phyloP scores from a whole-genome alignment of 129 eudicot species.

The Chrysanthemum seticuspe region DNA sequence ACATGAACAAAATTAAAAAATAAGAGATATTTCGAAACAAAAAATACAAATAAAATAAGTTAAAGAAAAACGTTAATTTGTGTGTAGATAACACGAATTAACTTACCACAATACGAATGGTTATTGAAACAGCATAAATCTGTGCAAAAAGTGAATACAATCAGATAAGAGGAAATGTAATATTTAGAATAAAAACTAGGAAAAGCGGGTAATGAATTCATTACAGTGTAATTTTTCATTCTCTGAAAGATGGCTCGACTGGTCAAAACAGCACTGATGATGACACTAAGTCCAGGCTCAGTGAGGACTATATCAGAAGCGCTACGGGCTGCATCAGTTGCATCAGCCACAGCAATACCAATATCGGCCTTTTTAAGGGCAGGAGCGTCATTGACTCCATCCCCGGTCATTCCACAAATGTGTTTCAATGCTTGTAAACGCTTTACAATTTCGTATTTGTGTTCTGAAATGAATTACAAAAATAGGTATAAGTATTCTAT shows the following conservation, averaged over 20 bases:
- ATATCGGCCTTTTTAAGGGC: conserved; percentile 79
- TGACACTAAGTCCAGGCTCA: conserved; percentile 76
- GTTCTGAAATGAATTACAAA: conserved; percentile 41
- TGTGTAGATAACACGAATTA: neutral
- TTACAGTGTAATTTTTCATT: conserved; percentile 76
- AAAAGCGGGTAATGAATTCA: neutral
- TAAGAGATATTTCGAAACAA: neutral
- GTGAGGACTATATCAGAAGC: conserved; percentile 79
- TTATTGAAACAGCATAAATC: conserved; percentile 98
- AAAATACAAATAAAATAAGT: neutral
- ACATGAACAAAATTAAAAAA: conserved; percentile 18
- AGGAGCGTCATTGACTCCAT: conserved; percentile 76
- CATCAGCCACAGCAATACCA: conserved; percentile 78
- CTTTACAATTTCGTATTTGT: conserved; percentile 68
- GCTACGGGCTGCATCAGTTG: conserved; percentile 83
- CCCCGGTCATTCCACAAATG: conserved; percentile 80
- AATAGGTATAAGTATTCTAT: neutral
- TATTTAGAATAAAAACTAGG: neutral
- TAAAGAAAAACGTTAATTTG: neutral
- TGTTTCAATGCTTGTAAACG: conserved; percentile 77
- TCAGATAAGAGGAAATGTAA: conserved; percentile 5
- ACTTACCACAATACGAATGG: conserved; percentile 99
- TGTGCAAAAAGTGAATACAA: conserved; percentile 31
- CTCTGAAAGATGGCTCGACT: conserved; percentile 75
- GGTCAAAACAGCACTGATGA: conserved; percentile 76